Evolutionary conservation across 1,284 basidiomycete species (phyloP), one percentile per base, ranked within the genome.

Genomic region (Trichosporon sp.): DNA sequence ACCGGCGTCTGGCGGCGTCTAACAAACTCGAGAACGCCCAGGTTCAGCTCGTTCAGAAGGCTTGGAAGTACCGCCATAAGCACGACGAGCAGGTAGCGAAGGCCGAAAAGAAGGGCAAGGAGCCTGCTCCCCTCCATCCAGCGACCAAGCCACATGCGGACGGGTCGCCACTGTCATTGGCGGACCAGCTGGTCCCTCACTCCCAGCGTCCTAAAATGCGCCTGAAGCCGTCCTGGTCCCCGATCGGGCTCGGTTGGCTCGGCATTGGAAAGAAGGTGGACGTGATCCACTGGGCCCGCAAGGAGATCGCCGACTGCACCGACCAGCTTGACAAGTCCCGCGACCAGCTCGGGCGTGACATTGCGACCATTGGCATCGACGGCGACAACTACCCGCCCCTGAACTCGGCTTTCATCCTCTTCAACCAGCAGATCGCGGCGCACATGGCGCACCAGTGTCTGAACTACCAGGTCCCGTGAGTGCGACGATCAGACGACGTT

Each of bases 331-430:
- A 76, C 14, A 72, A 72, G 14, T 71, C 78, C 21, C 80, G 85
- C 48, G 83, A 86, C 70, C 80, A 86, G 48, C 82, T 88, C 51
- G 83, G 84, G 48, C 85, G 87, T 73, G 83, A 83, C 72, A 76
- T 81, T n/a, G 59, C 69, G 5, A 71, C 68, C 4, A 21, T 68
- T 12, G 71, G 68, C 0, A 74, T 79, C 46, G 86, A 87, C 69
- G 67, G 61, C 1, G 77, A 80, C 56, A 87, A 86, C 35, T 89
- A 87, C 79, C 85, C 85, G 2, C 90, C 91, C 1, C 80, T 92
- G 74, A 93, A 90, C 80, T 92, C 91, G 32, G 93, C 92, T 2
- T 99, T 99, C 83, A 88, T 99, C 73, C 91, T 93, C 37, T 99
- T 98, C 88, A 90, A 96, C 83, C 88, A 90, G 76, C 96, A 98